Percentiles rank a stretch among this genome's conserved stretches.
Evolutionary conservation across 768 basidiomycete species (phyloP).

Genomic region (Amanita exitialis): DNA sequence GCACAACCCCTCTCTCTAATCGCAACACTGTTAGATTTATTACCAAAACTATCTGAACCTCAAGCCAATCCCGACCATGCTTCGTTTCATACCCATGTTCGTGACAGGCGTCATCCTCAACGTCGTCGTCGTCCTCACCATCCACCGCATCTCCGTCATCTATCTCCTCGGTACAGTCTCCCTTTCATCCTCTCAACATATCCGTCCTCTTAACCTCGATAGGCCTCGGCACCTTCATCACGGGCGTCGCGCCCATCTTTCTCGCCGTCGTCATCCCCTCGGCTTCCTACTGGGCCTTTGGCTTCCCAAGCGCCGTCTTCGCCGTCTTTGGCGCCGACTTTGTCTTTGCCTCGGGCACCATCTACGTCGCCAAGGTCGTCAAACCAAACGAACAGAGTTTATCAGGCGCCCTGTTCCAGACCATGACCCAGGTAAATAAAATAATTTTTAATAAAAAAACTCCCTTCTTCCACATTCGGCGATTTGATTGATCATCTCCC

Average conservation of each 20-base stretch:
- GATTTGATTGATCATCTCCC: no score
- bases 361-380: conserved; percentile 64
- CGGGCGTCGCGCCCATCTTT: conserved; percentile 46
- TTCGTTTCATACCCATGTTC: conserved; percentile 65
- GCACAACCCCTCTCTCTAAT: no score
- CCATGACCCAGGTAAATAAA: conserved; percentile 66
- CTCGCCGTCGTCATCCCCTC: conserved; percentile 57
- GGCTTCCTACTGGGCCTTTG: conserved; percentile 63
- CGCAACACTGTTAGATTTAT: no score
- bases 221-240: conserved; percentile 43
- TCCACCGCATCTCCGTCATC: conserved; percentile 44
- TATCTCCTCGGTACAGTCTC: conserved; percentile 42
- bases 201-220: not conserved
- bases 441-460: no score
- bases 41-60: conserved; percentile 57
- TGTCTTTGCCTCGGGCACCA: conserved; percentile 60
- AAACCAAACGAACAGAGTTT: conserved; percentile 65
- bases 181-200: not conserved
- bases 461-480: no score
- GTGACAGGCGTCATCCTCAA: conserved; percentile 58
- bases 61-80: conserved; percentile 48
- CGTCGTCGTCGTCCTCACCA: conserved; percentile 48
- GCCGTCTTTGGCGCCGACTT: conserved; percentile 74
- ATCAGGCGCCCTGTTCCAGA: conserved; percentile 69
- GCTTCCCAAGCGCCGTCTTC: conserved; percentile 57